phyloP scores from a whole-genome alignment of 805 yeast species.

The Scheffersomyces amazonensis region DNA sequence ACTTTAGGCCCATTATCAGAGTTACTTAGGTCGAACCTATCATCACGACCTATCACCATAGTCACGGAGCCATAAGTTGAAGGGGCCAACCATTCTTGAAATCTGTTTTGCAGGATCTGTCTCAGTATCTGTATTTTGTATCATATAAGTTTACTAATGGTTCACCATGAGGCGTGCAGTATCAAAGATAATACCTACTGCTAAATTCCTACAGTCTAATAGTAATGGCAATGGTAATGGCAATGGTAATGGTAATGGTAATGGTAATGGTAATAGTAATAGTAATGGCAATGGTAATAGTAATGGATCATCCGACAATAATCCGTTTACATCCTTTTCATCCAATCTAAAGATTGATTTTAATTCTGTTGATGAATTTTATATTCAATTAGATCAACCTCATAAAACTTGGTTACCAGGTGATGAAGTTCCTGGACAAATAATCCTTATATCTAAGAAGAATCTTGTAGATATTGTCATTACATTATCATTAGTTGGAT shows the following conservation, averaged over 20 bases:
- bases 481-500: constrained; percentile 54
- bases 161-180: constrained; percentile 50
- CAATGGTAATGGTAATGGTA: background rate
- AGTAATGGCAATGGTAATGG: background rate
- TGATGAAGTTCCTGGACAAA: constrained; percentile 66
- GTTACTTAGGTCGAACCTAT: too few species aligned
- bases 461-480: constrained; percentile 54
- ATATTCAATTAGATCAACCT: constrained; percentile 68
- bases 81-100: too few species aligned
- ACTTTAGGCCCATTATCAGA: too few species aligned
- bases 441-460: constrained; percentile 53
- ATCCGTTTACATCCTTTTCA: background rate
- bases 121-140: too few species aligned
- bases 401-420: constrained; percentile 80
- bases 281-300: background rate
- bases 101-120: too few species aligned
- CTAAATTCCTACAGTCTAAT: constrained; percentile 4
- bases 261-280: background rate
- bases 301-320: background rate
- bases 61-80: too few species aligned
- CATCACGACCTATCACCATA: too few species aligned
- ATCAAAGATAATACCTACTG: constrained; percentile 34
- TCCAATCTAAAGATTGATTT: constrained; percentile 29
- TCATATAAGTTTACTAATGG: too few species aligned
- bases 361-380: constrained; percentile 58